A percentile compares a stretch with the other conserved stretches of the same genome.
These are phyloP conservation scores for Sordaria brevicollis DNA, from an alignment of 495 filamentous ascomycete genomes.

Conservation along the genomic window DNA sequence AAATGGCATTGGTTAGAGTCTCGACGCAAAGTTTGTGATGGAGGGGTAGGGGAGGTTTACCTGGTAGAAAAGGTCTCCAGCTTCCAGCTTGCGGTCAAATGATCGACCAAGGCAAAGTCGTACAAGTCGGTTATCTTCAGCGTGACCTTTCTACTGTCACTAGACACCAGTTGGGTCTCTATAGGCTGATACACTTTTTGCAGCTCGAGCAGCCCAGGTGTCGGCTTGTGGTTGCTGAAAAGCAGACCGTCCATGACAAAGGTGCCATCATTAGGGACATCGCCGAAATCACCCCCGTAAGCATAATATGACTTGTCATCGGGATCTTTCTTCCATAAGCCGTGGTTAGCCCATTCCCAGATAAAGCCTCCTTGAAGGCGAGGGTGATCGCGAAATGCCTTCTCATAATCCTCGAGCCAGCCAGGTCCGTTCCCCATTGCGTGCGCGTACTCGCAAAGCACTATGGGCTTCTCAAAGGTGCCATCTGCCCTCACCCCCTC, in stretches of 20 bases:
- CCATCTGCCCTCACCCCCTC: constrained; percentile 24
- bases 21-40: not conserved
- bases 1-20: not conserved
- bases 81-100: constrained; percentile 22
- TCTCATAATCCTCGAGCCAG: constrained; percentile 52
- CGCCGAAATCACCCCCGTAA: constrained; percentile 60
- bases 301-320: constrained; percentile 47
- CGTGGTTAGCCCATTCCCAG: constrained; percentile 70
- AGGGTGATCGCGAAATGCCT: constrained; percentile 45
- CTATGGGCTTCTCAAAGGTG: constrained; percentile 41
- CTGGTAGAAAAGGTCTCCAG: constrained; percentile 7
- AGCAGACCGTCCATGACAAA: constrained; percentile 61
- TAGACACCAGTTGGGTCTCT: not conserved
- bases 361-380: constrained; percentile 59
- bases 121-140: constrained; percentile 37
- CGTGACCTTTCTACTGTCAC: constrained; percentile 13
- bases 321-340: constrained; percentile 41
- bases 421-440: constrained; percentile 69
- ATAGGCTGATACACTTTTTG: constrained; percentile 53
- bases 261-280: constrained; percentile 51
- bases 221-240: constrained; percentile 46
- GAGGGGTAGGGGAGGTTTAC: not conserved
- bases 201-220: constrained; percentile 48
- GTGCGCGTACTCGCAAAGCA: constrained; percentile 60
- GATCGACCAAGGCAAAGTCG: constrained; percentile 41